Percentiles rank a stretch among this genome's conserved stretches.
Conservation (phyloP, 345 rosid genomes). For the Tarenaya hassleriana region DNA sequence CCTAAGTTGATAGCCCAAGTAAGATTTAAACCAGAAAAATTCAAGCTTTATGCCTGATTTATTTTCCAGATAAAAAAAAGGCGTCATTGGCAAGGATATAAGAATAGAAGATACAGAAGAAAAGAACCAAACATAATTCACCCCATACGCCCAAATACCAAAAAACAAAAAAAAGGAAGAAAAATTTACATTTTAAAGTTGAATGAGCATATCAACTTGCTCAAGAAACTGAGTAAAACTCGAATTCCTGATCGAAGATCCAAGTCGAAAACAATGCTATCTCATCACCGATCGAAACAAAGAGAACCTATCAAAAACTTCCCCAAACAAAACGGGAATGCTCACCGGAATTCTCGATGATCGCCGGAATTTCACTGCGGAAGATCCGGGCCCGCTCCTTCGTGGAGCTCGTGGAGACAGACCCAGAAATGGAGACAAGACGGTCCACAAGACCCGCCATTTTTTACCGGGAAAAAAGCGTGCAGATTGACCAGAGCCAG, state of each 20-base stretch:
- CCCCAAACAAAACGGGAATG: not conserved
- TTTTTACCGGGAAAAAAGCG: slow-evolving; percentile 17
- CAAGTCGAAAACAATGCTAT: not conserved
- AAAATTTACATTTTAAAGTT: too few species aligned
- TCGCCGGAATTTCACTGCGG: slow-evolving; percentile 52
- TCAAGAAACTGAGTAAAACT: not conserved
- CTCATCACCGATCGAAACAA: not conserved
- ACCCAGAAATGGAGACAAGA: slow-evolving; percentile 45
- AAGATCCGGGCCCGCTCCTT: slow-evolving; percentile 58
- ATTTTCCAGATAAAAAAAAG: too few species aligned
- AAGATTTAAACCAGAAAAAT: too few species aligned
- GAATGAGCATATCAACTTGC: not conserved
- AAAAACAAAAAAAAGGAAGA: too few species aligned
- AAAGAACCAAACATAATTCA: too few species aligned
- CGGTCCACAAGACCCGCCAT: slow-evolving; percentile 58
- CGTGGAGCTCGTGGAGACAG: slow-evolving; percentile 63
- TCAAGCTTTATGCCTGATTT: too few species aligned
- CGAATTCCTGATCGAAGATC: not conserved
- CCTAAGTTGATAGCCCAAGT: too few species aligned
- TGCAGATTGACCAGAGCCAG: slow-evolving; percentile 17
- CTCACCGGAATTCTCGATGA: slow-evolving; percentile 44
- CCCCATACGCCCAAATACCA: too few species aligned
- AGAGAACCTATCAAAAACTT: not conserved
- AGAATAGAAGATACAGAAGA: too few species aligned
- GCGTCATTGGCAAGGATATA: too few species aligned